phyloP scores from a whole-genome alignment of 352 stramenopile species.

The Phytophthora kernoviae region DNA sequence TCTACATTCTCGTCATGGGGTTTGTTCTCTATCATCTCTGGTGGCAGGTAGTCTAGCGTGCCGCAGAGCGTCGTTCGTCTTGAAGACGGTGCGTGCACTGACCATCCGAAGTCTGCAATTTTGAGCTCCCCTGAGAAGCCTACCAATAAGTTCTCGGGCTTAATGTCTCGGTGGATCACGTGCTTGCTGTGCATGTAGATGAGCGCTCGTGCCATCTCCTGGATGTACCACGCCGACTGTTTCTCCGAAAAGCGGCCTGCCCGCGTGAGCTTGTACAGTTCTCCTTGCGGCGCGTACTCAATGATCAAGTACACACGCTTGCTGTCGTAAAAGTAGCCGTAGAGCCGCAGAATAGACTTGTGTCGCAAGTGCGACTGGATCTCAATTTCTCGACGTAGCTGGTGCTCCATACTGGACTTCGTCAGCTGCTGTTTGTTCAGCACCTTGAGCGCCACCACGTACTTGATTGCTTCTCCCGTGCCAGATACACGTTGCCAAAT shows the following conservation, averaged over 20 bases:
- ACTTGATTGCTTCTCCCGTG: slow-evolving; percentile 97
- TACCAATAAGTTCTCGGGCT: slow-evolving; percentile 99
- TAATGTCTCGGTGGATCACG: slow-evolving; percentile 99
- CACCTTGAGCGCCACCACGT: slow-evolving; percentile 99
- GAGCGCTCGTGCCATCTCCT: slow-evolving; percentile 94
- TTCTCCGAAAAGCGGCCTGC: slow-evolving; percentile 93
- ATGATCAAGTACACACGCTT: slow-evolving; percentile 99
- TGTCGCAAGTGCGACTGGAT: slow-evolving; percentile 99
- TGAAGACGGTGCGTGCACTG: slow-evolving; percentile 97
- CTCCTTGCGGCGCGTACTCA: slow-evolving; percentile 97
- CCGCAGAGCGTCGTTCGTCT: slow-evolving; percentile 98
- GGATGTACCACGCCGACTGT: slow-evolving; percentile 94
- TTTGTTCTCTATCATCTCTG: slow-evolving; percentile 99
- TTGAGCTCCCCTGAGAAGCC: slow-evolving; percentile 97
- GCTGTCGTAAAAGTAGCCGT: slow-evolving; percentile 99
- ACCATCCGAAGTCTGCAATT: slow-evolving; percentile 99
- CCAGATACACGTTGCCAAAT: slow-evolving; percentile 99
- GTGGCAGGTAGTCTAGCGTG: slow-evolving; percentile 99
- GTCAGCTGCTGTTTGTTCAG: slow-evolving; percentile 98
- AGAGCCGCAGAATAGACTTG: slow-evolving; percentile 97
- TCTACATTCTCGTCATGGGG: slow-evolving; percentile 97
- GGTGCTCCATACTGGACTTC: slow-evolving; percentile 97
- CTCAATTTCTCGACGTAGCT: slow-evolving; percentile 99
- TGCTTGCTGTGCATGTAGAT: slow-evolving; percentile 99
- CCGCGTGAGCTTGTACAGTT: slow-evolving; percentile 98